These are phyloP conservation scores for Diaporthe longicolla DNA, from an alignment of 2,329 filamentous ascomycete species.

Conservation along the genomic window DNA sequence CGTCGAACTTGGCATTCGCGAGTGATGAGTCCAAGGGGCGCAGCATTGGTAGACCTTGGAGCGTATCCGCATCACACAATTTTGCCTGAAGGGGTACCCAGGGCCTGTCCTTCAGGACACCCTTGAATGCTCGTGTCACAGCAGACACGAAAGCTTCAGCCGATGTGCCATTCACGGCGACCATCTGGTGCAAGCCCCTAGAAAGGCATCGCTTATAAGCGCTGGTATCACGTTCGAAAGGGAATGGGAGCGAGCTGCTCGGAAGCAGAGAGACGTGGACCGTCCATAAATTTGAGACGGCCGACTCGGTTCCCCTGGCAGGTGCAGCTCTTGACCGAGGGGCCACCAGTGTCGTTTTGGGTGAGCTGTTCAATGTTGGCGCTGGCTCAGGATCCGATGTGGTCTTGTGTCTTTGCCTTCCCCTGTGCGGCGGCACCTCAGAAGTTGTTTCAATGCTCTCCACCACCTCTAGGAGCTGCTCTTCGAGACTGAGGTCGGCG, in stretches of 20 bases:
- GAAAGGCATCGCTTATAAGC: slow-evolving; percentile 74
- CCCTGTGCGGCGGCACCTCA: slow-evolving; percentile 46
- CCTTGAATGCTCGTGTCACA: slow-evolving; percentile 64
- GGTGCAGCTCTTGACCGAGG: slow-evolving; percentile 46
- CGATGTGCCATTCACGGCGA: slow-evolving; percentile 65
- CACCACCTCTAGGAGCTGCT: slow-evolving; percentile 66
- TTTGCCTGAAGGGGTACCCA: slow-evolving; percentile 73
- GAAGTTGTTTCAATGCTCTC: slow-evolving; percentile 51
- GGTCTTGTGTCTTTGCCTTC: slow-evolving; percentile 43
- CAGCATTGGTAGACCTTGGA: slow-evolving; percentile 72
- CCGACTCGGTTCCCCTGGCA: slow-evolving; percentile 41
- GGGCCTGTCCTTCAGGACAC: slow-evolving; percentile 62
- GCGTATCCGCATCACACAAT: slow-evolving; percentile 68
- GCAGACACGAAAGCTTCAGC: slow-evolving; percentile 64
- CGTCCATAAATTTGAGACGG: slow-evolving; percentile 64
- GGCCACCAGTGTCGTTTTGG: slow-evolving; percentile 14
- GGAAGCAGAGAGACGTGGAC: slow-evolving; percentile 73
- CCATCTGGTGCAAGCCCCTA: slow-evolving; percentile 70
- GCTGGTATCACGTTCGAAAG: slow-evolving; percentile 73
- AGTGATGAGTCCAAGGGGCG: slow-evolving; percentile 64
- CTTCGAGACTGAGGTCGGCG: slow-evolving; percentile 66
- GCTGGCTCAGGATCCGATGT: slow-evolving; percentile 36
- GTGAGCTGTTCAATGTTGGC: slow-evolving; percentile 3
- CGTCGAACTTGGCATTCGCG: slow-evolving; percentile 60
- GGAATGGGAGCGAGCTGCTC: slow-evolving; percentile 67